Base-by-base conservation (phyloP, 495 filamentous ascomycete species). In the Xylaria venustula region DNA sequence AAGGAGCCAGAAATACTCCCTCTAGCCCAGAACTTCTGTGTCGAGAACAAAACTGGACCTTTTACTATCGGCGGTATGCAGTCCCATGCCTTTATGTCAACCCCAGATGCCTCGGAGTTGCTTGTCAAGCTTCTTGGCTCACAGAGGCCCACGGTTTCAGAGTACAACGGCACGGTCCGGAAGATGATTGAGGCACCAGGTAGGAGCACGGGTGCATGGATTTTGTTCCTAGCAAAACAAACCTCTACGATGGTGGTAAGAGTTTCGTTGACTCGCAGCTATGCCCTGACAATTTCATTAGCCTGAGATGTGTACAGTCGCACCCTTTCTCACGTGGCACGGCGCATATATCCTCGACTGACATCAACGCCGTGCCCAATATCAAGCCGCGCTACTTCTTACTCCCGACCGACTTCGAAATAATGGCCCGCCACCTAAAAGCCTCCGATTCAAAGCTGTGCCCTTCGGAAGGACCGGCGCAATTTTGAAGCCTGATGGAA, bases 321-420 rank as follows among this genome's bases (percentile, higher is more conserved):
- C 77, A 81, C 26, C 81, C 83, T 7, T 81, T 85, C 50, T 81
- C 82, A 3, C 80, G 83, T 4, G 85, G 85, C 14, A 79, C 67
- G 40, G 75, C 86, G 50, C 85, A 87, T 62, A 83, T 87, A 42
- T 66, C 68, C 19, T 76, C 74, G 47, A 46, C 73, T 7, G 73
- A 78, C 54, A 78, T 79, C 63, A 74, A 80, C 61, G 73, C 70
- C 19, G 86, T 90, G 26, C 92, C 92, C 3, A 75, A 85, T 49
- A 89, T 95, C 64, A 77, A 86, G 58, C 82, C 82, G 2, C 76
- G 74, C 26, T 87, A 83, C 66, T 78, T 82, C 66, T 72, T 75
- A 59, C 67, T 85, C 53, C 75, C 78, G 2, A 70, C 79, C 19
- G 85, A 88, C 61, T 15, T 79, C 34, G 73, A 80, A 57, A 73